Base-by-base conservation (phyloP, 2,329 filamentous ascomycete genomes). In the Aspergillus sp. region DNA sequence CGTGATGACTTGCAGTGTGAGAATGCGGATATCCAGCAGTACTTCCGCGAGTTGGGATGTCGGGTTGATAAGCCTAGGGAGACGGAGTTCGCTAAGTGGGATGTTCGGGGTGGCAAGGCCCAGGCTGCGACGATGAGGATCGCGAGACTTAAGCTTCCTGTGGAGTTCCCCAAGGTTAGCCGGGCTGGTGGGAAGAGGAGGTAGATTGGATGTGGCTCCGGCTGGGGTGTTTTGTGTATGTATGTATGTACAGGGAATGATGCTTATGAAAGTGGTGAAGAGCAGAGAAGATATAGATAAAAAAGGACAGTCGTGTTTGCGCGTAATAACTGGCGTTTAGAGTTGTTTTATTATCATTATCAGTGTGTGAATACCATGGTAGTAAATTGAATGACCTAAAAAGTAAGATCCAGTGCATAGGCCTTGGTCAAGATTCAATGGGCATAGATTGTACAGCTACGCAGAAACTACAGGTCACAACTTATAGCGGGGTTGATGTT, bases 121-220 rank as follows among this genome's bases (percentile, higher is more conserved):
- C 82, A 85, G 67, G 83, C 82, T 4, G 73, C 75, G 19, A 71
- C 73, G 9, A 72, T 70, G 52, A 76, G 82, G 59, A 77, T 93
- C 50, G 92, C 90, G 12, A 86, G 86, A 65, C 77, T 98, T 67
- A 85, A 83, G 66, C 74, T 97, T 61, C 95, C 95, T 3, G 78
- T 97, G 47, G 83, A 87, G 58, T 97, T 97, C 72, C 95, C 93
- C 1, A 92, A 89, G 77, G 71, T 77, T 48, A 77, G 67, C 68
- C 76, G 70, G 64, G 73, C 70, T 60, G 75, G 70, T 59, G 68
- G 68, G 59, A 59, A 51, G 41, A 51, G 51, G 45, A 35, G 50
- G 24, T 48, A 48, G 27, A 21, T 35, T 4, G 15, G 12, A 4
- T 27, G 15, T 1, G 2, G 2, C 24, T 8, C 24, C 24, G 8